phyloP scores from a whole-genome alignment of 345 rosid species.

The Brassica cretica region DNA sequence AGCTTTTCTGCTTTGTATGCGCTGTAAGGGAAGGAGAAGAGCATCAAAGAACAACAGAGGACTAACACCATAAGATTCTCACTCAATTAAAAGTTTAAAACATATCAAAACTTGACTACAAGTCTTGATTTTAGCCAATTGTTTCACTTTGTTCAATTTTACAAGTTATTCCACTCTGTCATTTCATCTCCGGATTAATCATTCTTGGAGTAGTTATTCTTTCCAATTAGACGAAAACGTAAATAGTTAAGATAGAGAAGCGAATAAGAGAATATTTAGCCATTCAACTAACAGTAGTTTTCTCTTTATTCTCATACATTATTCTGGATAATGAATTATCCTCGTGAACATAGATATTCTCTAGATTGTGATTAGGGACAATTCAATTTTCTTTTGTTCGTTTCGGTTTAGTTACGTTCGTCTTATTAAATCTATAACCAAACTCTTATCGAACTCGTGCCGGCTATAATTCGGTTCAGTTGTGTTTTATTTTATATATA shows the following conservation, averaged over 20 bases:
- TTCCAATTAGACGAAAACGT: conserved; percentile 8
- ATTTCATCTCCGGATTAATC: conserved; percentile 24
- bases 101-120: conserved; percentile 27
- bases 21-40: conserved; percentile 28
- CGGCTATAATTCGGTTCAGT: neutral
- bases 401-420: neutral
- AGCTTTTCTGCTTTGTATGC: conserved; percentile 25
- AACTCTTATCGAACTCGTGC: neutral
- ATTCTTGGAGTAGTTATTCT: neutral
- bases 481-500: neutral
- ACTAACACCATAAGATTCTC: conserved; percentile 37
- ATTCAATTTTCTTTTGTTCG: neutral
- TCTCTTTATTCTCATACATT: conserved; percentile 27
- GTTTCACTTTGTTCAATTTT: conserved; percentile 19
- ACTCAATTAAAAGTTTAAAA: conserved; percentile 29
- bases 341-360: neutral
- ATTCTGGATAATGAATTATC: conserved; percentile 6
- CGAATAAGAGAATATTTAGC: conserved; percentile 20
- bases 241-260: conserved; percentile 5
- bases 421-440: neutral
- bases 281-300: conserved; percentile 18
- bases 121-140: conserved; percentile 40
- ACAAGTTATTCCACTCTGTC: conserved; percentile 41
- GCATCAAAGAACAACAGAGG: conserved; percentile 37
- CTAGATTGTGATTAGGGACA: neutral